Evolutionary conservation across 2,329 filamentous ascomycete species (phyloP).

Genomic region (Penicillium sp.): DNA sequence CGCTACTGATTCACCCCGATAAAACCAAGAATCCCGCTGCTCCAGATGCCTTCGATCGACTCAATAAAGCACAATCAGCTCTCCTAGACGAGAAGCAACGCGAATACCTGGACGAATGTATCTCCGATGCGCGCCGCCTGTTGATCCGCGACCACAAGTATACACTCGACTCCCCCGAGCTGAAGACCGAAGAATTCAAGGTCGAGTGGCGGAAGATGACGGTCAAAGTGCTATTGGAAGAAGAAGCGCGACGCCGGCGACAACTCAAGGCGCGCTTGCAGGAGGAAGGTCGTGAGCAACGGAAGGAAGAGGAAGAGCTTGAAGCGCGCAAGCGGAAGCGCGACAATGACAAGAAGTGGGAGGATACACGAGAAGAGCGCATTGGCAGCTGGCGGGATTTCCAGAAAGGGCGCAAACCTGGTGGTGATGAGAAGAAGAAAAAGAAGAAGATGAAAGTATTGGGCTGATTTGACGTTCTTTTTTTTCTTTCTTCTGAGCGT

Average conservation of each 20-base stretch:
- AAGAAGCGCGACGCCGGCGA: constrained; percentile 77
- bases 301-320: constrained; percentile 78
- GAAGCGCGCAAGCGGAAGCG: constrained; percentile 80
- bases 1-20: constrained; percentile 97
- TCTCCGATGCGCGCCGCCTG: constrained; percentile 91
- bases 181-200: constrained; percentile 74
- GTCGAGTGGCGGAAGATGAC: constrained; percentile 87
- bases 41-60: constrained; percentile 91
- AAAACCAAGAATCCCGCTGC: constrained; percentile 90
- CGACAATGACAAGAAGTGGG: constrained; percentile 93
- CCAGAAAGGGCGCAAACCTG: constrained; percentile 66
- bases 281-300: constrained; percentile 88
- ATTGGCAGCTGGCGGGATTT: constrained; percentile 95
- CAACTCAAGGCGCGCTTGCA: constrained; percentile 94
- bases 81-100: constrained; percentile 94
- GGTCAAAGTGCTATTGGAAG: constrained; percentile 84
- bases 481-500: constrained; percentile 4
- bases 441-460: constrained; percentile 57
- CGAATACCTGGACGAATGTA: constrained; percentile 82
- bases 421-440: constrained; percentile 53
- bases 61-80: constrained; percentile 90
- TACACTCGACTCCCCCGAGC: constrained; percentile 83
- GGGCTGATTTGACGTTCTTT: constrained; percentile 30
- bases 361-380: constrained; percentile 82
- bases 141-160: constrained; percentile 93